These are phyloP conservation scores for Spinellus fusiger DNA, from an alignment of 192 early-diverging fungal genomes.

Conservation along the genomic window DNA sequence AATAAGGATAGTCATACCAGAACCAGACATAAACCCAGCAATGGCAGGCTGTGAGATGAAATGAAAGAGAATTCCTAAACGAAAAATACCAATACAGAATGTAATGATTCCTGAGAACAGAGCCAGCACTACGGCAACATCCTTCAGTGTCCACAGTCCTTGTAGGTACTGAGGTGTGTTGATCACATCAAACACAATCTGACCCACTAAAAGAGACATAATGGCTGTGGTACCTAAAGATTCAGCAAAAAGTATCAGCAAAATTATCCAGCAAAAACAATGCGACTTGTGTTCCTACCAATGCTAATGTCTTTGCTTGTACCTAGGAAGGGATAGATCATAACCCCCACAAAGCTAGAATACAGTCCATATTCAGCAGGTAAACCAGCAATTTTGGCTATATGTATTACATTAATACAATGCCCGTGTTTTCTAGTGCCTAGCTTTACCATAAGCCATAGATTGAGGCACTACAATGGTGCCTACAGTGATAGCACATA, in stretches of 20 bases:
- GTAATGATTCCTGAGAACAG: slow-evolving; percentile 71
- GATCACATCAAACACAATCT: slow-evolving; percentile 41
- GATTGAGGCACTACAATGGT: slow-evolving; percentile 70
- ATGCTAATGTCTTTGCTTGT: slow-evolving; percentile 73
- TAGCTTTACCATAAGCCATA: slow-evolving; percentile 51
- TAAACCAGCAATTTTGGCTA: slow-evolving; percentile 64
- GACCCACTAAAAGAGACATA: slow-evolving; percentile 68
- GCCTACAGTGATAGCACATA: slow-evolving; percentile 71
- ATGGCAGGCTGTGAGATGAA: slow-evolving; percentile 82
- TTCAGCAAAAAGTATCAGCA: not conserved
- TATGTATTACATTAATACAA: not conserved
- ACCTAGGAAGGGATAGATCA: slow-evolving; percentile 66
- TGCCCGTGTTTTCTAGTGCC: not conserved
- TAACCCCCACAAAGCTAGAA: slow-evolving; percentile 63
- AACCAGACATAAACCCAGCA: slow-evolving; percentile 84
- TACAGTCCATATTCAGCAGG: slow-evolving; percentile 74
- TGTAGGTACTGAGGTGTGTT: slow-evolving; percentile 7
- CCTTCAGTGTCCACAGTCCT: slow-evolving; percentile 23
- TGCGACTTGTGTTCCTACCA: slow-evolving; percentile 32
- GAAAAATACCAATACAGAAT: slow-evolving; percentile 66
- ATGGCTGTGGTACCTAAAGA: slow-evolving; percentile 46
- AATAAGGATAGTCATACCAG: slow-evolving; percentile 74
- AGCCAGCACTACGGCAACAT: slow-evolving; percentile 54
- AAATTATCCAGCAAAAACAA: not conserved
- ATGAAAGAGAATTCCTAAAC: slow-evolving; percentile 81